Conservation (phyloP, 768 basidiomycete genomes). For the Leccinum rimulosum region DNA sequence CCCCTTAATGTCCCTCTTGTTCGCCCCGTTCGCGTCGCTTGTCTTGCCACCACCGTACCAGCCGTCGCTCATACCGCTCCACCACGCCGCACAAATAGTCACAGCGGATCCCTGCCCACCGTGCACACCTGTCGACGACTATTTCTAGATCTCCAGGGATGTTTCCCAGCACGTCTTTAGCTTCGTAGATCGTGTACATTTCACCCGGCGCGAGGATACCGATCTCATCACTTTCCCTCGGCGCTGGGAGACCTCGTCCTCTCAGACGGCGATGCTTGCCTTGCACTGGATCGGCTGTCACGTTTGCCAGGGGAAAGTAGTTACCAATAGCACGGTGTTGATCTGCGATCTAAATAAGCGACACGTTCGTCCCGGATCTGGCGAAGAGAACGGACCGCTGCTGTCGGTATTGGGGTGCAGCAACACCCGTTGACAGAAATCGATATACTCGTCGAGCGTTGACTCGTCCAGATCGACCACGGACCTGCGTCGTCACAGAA, state of each 20-base stretch:
- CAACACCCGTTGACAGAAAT: conserved; percentile 60
- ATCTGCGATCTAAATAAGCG: conserved; percentile 16
- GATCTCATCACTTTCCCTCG: conserved; percentile 3
- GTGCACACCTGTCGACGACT: conserved; percentile 51
- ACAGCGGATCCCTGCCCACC: conserved; percentile 52
- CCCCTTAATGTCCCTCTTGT: conserved; percentile 18
- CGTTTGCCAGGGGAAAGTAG: conserved; percentile 40
- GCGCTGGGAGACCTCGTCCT: conserved; percentile 12
- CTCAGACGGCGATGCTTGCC: neutral
- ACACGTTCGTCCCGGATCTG: conserved; percentile 12
- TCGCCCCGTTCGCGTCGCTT: conserved; percentile 18
- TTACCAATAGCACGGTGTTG: conserved; percentile 34
- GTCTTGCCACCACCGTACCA: conserved; percentile 49
- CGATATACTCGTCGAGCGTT: conserved; percentile 61
- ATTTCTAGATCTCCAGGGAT: conserved; percentile 48
- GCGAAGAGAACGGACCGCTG: conserved; percentile 23
- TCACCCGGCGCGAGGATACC: conserved; percentile 51
- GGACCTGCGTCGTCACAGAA: conserved; percentile 37
- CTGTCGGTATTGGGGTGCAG: conserved; percentile 31
- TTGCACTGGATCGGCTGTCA: neutral
- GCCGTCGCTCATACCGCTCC: conserved; percentile 63
- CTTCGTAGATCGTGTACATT: conserved; percentile 59
- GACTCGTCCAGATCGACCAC: conserved; percentile 49
- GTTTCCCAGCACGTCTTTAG: conserved; percentile 63
- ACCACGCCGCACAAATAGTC: conserved; percentile 55